phyloP scores from a whole-genome alignment of 2,329 filamentous ascomycete genomes.

The Trichoderma afroharzianum region DNA sequence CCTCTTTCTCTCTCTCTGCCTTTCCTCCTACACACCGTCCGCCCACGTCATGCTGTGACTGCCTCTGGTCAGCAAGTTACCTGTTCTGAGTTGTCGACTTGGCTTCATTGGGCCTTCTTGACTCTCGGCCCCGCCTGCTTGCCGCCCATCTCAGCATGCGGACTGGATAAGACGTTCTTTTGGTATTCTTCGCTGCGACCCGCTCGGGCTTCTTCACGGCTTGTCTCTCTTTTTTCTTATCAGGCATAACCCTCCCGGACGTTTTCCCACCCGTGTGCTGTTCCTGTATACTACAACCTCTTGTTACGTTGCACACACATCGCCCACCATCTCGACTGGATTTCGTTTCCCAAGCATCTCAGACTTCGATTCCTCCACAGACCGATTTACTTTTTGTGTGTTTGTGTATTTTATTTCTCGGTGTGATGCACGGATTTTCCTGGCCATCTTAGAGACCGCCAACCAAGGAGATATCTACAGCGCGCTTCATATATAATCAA shows the following conservation, averaged over 20 bases:
- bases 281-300: not conserved
- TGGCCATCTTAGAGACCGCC: conserved; percentile 4
- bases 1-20: not conserved
- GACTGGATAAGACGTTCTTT: conserved; percentile 9
- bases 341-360: conserved; percentile 4
- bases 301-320: not conserved
- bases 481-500: conserved; percentile 5
- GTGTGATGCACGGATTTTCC: conserved; percentile 11
- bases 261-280: not conserved
- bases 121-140: conserved; percentile 15
- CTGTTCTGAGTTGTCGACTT: conserved; percentile 1
- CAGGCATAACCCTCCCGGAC: conserved; percentile 11
- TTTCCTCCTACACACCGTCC: not conserved
- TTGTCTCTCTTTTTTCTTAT: conserved; percentile 6
- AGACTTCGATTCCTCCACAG: not conserved
- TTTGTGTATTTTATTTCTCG: conserved; percentile 1
- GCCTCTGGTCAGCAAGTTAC: conserved; percentile 3
- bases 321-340: not conserved
- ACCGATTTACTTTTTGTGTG: not conserved
- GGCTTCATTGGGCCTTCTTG: conserved; percentile 13
- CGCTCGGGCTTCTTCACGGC: conserved; percentile 18
- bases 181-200: conserved; percentile 6
- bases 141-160: conserved; percentile 15
- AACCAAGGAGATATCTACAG: conserved; percentile 7
- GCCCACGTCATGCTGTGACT: conserved; percentile 16